phyloP scores from a whole-genome alignment of 768 basidiomycete species.

The Phanerochaete sordida region DNA sequence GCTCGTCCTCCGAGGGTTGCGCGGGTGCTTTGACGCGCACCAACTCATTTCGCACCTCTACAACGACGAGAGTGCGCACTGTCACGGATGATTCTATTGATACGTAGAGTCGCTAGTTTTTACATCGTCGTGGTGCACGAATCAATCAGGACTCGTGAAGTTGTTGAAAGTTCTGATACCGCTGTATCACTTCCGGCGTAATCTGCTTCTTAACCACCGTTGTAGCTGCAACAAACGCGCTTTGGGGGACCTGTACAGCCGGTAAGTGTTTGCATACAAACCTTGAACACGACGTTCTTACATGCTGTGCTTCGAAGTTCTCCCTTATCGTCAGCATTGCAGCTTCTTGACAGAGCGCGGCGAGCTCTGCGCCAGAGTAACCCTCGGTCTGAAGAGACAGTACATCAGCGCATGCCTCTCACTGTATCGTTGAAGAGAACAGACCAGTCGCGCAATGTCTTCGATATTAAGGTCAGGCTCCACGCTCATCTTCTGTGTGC shows the following conservation, averaged over 20 bases:
- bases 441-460: constrained; percentile 67
- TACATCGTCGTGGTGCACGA: too few species aligned
- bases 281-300: constrained; percentile 38
- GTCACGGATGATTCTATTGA: too few species aligned
- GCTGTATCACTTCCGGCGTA: constrained; percentile 71
- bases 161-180: constrained; percentile 50
- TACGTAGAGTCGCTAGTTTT: too few species aligned
- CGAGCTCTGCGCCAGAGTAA: constrained; percentile 94
- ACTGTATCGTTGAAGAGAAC: neutral
- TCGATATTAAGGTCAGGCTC: constrained; percentile 63
- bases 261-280: neutral
- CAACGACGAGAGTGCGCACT: too few species aligned
- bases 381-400: constrained; percentile 69
- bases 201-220: constrained; percentile 73
- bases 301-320: constrained; percentile 73
- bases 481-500: constrained; percentile 76
- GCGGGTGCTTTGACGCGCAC: too few species aligned
- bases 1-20: too few species aligned
- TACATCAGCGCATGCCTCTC: neutral
- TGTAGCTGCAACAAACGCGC: constrained; percentile 74
- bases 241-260: constrained; percentile 59
- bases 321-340: constrained; percentile 89
- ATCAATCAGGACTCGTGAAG: too few species aligned
- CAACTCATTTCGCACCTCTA: too few species aligned
- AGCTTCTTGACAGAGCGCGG: constrained; percentile 92